Conservation (phyloP, 805 yeast species). For the Kluyveromyces nonfermentans region DNA sequence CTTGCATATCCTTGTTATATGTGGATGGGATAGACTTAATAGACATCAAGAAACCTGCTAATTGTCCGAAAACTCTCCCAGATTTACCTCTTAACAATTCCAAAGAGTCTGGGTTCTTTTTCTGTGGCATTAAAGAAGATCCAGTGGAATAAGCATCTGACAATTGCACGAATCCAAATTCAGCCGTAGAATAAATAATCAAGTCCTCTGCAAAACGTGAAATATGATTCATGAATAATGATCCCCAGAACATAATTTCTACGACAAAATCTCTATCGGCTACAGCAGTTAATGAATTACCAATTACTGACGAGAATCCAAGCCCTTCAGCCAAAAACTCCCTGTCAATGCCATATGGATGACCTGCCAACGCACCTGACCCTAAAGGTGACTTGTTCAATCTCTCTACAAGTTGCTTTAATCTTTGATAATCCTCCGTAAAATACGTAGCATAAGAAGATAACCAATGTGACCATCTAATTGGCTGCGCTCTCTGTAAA, state of each 20-base stretch:
- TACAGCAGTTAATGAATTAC: conserved; percentile 94
- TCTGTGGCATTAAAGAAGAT: conserved; percentile 97
- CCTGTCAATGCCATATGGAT: conserved; percentile 97
- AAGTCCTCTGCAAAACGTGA: conserved; percentile 92
- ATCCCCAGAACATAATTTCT: conserved; percentile 91
- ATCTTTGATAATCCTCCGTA: conserved; percentile 80
- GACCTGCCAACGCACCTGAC: conserved; percentile 97
- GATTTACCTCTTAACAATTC: conserved; percentile 94
- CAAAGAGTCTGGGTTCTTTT: conserved; percentile 94
- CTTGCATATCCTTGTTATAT: conserved; percentile 97
- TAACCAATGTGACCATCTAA: conserved; percentile 98
- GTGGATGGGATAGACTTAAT: conserved; percentile 96
- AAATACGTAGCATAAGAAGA: conserved; percentile 91
- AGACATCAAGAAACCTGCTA: conserved; percentile 94
- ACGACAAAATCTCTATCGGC: conserved; percentile 96
- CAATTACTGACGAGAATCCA: conserved; percentile 80
- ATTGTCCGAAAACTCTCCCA: conserved; percentile 92
- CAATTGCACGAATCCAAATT: conserved; percentile 85
- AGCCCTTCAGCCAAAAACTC: conserved; percentile 74
- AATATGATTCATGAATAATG: conserved; percentile 89
- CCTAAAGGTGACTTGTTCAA: conserved; percentile 89
- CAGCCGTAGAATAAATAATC: conserved; percentile 93
- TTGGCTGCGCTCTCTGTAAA: conserved; percentile 98
- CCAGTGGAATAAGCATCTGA: conserved; percentile 99
- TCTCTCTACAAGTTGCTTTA: conserved; percentile 70